Evolutionary conservation across 2,329 filamentous ascomycete genomes (phyloP).

Genomic region (Hyphodiscus sp.): DNA sequence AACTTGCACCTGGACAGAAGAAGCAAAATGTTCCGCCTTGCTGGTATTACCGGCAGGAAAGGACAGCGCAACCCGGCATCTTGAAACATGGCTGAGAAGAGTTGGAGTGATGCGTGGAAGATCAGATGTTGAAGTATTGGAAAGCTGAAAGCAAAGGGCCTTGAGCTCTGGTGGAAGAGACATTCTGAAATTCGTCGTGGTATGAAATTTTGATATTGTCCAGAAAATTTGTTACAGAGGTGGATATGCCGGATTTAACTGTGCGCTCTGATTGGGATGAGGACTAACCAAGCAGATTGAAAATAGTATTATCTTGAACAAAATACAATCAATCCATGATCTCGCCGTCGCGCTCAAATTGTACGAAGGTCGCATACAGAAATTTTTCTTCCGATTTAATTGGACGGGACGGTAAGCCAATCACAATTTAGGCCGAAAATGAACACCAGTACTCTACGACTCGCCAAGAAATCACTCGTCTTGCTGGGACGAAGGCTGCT

Average conservation of each 20-base stretch:
- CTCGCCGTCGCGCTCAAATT: neutral
- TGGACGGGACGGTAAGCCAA: neutral
- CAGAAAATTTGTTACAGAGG: neutral
- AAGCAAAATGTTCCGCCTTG: slow-evolving; percentile 57
- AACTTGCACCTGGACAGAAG: slow-evolving; percentile 51
- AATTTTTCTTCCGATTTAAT: neutral
- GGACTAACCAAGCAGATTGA: too few relatives aligned
- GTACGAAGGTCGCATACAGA: neutral
- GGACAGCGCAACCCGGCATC: slow-evolving; percentile 56
- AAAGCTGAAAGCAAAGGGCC: slow-evolving; percentile 62
- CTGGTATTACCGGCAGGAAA: slow-evolving; percentile 51
- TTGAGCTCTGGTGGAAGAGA: slow-evolving; percentile 49
- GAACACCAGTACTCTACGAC: neutral
- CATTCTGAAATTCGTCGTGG: slow-evolving; percentile 13
- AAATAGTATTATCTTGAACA: neutral
- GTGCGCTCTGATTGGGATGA: too few relatives aligned
- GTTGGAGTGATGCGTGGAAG: slow-evolving; percentile 68
- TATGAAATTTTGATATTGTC: neutral
- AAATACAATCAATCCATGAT: neutral
- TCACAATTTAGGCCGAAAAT: neutral
- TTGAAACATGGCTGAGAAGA: slow-evolving; percentile 54
- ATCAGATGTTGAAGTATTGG: slow-evolving; percentile 63
- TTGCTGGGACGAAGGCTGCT: neutral
- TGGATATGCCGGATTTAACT: neutral
- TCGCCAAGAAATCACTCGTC: neutral